Evolutionary conservation across 768 basidiomycete genomes (phyloP), one percentile per base, ranked within the genome.

Genomic region (Punctularia strigosozonata): DNA sequence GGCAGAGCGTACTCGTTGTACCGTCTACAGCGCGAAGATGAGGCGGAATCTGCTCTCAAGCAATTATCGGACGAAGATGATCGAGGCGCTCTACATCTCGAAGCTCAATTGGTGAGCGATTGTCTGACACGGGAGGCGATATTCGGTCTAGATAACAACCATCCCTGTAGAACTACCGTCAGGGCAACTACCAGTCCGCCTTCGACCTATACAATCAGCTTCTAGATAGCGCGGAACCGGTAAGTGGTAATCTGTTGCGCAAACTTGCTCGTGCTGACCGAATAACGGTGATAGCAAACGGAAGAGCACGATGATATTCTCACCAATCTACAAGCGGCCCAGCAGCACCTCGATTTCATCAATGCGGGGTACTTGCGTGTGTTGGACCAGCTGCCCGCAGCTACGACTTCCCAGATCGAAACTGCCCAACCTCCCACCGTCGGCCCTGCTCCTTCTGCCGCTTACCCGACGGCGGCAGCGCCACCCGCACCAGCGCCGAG

Each of bases 291-390:
- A 31, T 53, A 90, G 89, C 64, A 78, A 50, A 80, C 86, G 20
- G 84, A 92, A 50, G 90, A 94, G 62, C 75, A 89, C 52, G 73
- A 83, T 4, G 90, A 92, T 54, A 77, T 92, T 52, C 65, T 81
- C 26, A 88, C 77, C 44, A 94, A 95, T 58, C 74, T 92, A 41
- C 66, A 75, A 41, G 88, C 90, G 4, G 71, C 88, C 2, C 77
- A 86, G 52, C 69, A 71, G 42, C 87, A 90, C 53, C 72, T 88
- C 41, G 82, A 89, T 52, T 95, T 94, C 63, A 73, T 87, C 56
- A 73, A 73, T 50, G 69, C 73, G 19, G 76, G 71, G 33, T 89
- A 73, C 61, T 63, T 75, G 25, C 76, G 62, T 43, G 67, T 73
- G 19, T 64, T 87, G n/a, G 75, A 77, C 51, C 54, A 64, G 21